A percentile compares a stretch with the other conserved stretches of the same genome.
Conservation (phyloP, 257 asterid genomes). For the Coffea canephora region DNA sequence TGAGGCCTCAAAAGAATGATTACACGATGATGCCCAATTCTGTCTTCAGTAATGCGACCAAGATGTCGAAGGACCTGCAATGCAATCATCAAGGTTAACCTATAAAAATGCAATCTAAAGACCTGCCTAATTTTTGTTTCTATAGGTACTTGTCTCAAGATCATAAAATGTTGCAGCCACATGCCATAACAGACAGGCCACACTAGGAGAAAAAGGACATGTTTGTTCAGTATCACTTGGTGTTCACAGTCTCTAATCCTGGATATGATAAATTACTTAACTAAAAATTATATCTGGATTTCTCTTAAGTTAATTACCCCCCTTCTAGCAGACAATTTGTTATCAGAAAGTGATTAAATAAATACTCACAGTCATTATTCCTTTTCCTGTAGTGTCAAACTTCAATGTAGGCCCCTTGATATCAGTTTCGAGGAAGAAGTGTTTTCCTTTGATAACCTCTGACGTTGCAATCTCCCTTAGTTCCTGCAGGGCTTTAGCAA, state of each 20-base stretch:
- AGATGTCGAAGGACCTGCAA: conserved; percentile 87
- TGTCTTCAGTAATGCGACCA: conserved; percentile 71
- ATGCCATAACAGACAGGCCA: no score
- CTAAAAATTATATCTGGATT: neutral
- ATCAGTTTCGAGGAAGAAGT: conserved; percentile 84
- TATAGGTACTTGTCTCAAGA: neutral
- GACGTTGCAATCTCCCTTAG: conserved; percentile 58
- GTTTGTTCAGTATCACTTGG: neutral
- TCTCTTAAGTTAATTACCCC: neutral
- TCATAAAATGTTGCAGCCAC: neutral
- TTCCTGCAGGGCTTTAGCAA: conserved; percentile 47
- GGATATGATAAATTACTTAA: neutral
- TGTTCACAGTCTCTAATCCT: neutral
- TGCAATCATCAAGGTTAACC: conserved; percentile 19
- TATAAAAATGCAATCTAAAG: neutral
- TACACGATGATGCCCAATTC: conserved; percentile 85
- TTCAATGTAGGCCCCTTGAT: conserved; percentile 83
- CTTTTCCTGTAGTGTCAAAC: conserved; percentile 91
- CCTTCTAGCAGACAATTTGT: neutral
- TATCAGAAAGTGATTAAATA: neutral
- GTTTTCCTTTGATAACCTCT: conserved; percentile 78
- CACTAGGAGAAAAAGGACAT: neutral
- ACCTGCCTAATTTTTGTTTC: neutral
- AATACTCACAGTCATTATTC: conserved; percentile 74
- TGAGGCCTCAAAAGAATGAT: conserved; percentile 66